phyloP scores from a whole-genome alignment of 2,329 filamentous ascomycete genomes.

The Beauveria asiatica region DNA sequence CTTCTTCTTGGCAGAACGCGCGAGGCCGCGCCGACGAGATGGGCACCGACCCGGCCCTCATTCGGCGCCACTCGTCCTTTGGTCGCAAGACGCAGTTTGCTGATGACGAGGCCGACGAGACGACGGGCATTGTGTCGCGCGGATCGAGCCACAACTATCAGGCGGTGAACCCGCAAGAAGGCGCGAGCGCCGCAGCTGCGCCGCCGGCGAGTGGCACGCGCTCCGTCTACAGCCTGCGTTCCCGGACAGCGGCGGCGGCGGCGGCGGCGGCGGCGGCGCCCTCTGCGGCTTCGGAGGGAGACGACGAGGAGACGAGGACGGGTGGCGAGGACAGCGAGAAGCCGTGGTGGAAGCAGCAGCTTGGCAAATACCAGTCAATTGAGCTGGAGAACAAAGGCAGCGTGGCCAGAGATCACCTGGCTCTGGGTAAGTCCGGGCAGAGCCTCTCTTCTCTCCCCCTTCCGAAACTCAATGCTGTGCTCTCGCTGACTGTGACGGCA shows the following conservation, averaged over 20 bases:
- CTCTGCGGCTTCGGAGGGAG: slow-evolving; percentile 14
- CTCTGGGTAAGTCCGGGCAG: slow-evolving; percentile 53
- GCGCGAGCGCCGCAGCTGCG: neutral
- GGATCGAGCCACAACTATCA: slow-evolving; percentile 32
- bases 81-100: slow-evolving; percentile 12
- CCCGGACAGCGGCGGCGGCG: slow-evolving; percentile 12
- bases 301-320: slow-evolving; percentile 16
- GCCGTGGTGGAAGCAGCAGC: slow-evolving; percentile 44
- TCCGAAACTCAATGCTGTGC: neutral
- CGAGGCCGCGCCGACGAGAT: slow-evolving; percentile 35
- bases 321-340: slow-evolving; percentile 14
- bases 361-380: slow-evolving; percentile 47
- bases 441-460: neutral
- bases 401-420: slow-evolving; percentile 74
- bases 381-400: slow-evolving; percentile 82
- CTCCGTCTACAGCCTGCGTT: slow-evolving; percentile 14
- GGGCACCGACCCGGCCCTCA: slow-evolving; percentile 18
- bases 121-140: slow-evolving; percentile 30
- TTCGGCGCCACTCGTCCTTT: slow-evolving; percentile 8
- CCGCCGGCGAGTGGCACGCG: neutral
- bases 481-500: slow-evolving; percentile 23
- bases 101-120: slow-evolving; percentile 29
- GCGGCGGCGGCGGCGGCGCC: slow-evolving; percentile 16
- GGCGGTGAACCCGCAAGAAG: slow-evolving; percentile 21
- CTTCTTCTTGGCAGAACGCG: slow-evolving; percentile 27